phyloP scores from a whole-genome alignment of 805 yeast genomes.

The Spathaspora passalidarum region DNA sequence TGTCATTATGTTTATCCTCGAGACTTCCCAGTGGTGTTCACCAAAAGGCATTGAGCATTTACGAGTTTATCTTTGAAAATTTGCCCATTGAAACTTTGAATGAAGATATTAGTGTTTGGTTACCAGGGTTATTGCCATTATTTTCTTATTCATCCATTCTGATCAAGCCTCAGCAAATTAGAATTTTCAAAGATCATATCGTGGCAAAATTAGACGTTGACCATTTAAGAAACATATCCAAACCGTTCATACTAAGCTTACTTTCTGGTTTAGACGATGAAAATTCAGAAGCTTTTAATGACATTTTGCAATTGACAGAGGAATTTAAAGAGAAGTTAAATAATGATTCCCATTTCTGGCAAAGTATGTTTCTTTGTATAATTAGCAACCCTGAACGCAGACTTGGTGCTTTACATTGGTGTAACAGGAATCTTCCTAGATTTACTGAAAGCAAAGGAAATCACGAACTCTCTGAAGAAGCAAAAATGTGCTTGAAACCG shows the following conservation, averaged over 20 bases:
- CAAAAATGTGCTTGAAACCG: conserved; percentile 62
- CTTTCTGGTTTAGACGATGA: conserved; percentile 93
- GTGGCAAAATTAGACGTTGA: conserved; percentile 38
- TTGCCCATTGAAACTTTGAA: conserved; percentile 57
- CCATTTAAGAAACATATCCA: conserved; percentile 51
- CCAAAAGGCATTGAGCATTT: conserved; percentile 78
- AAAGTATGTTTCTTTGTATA: conserved; percentile 67
- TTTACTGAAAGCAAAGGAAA: conserved; percentile 24
- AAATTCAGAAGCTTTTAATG: conserved; percentile 73
- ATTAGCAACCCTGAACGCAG: conserved; percentile 77
- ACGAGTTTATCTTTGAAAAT: conserved; percentile 63
- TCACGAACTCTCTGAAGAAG: conserved; percentile 41
- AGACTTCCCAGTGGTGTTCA: conserved; percentile 94
- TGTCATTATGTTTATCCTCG: conserved; percentile 79
- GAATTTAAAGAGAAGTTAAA: conserved; percentile 51
- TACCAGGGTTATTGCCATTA: conserved; percentile 89
- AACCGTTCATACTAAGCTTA: conserved; percentile 70
- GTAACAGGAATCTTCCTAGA: conserved; percentile 61
- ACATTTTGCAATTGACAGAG: conserved; percentile 59
- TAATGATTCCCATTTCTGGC: conserved; percentile 85
- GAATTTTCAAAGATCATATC: conserved; percentile 55
- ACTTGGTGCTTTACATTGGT: conserved; percentile 81
- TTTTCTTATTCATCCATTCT: conserved; percentile 86
- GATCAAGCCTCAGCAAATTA: conserved; percentile 75
- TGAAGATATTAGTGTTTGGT: conserved; percentile 66